phyloP scores from a whole-genome alignment of 441 rosid genomes.

The Erysimum cheiri region DNA sequence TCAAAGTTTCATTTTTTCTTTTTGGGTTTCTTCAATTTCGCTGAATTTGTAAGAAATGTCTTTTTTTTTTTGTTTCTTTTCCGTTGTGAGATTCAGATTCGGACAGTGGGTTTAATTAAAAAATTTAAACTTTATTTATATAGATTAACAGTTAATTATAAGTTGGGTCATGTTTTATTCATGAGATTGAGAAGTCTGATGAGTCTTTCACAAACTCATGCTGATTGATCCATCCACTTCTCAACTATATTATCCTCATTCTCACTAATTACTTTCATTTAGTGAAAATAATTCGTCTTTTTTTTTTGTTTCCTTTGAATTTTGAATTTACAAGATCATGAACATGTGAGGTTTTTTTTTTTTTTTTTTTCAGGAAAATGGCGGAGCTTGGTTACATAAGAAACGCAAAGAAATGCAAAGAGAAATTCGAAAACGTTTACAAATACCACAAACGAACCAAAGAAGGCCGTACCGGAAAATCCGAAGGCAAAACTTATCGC shows the following conservation, averaged over 20 bases:
- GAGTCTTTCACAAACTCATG: conserved; percentile 40
- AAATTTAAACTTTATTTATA: not conserved
- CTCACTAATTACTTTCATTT: not conserved
- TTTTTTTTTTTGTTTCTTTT: not conserved
- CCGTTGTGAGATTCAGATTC: conserved; percentile 40
- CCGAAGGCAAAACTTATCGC: conserved; percentile 70
- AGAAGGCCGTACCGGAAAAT: conserved; percentile 71
- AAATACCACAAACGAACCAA: conserved; percentile 93
- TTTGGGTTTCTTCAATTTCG: not conserved
- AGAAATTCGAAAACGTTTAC: conserved; percentile 90
- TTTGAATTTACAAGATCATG: not conserved
- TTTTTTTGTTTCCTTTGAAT: not conserved
- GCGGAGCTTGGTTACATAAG: conserved; percentile 79
- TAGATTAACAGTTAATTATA: conserved; percentile 25
- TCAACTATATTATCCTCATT: conserved; percentile 17
- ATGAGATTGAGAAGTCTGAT: conserved; percentile 28
- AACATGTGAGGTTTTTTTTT: not conserved
- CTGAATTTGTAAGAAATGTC: conserved; percentile 1
- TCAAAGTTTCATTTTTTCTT: not conserved
- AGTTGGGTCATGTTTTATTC: conserved; percentile 48
- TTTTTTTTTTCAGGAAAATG: conserved; percentile 60
- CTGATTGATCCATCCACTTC: conserved; percentile 38
- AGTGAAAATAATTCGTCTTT: not conserved
- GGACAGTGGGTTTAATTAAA: conserved; percentile 27
- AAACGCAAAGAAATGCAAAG: conserved; percentile 90